Evolutionary conservation across 108 stramenopile species (phyloP).

Genomic region (Cyclotella baltica): DNA sequence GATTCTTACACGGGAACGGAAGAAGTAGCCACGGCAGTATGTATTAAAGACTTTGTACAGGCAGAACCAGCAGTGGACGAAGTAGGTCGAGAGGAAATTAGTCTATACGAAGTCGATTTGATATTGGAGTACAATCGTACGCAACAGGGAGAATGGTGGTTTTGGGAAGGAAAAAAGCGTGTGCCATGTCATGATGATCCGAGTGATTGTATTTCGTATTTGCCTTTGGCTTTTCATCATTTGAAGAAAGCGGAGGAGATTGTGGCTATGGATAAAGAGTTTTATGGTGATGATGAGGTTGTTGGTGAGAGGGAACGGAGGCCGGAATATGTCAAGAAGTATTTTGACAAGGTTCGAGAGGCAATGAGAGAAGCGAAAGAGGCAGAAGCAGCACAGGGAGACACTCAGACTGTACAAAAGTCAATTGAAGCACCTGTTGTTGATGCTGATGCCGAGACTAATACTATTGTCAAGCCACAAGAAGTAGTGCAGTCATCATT

Average conservation of each 20-base stretch:
- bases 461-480: not conserved
- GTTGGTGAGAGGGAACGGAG: not conserved
- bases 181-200: slow-evolving; percentile 35
- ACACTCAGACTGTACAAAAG: not conserved
- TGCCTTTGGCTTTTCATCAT: slow-evolving; percentile 42
- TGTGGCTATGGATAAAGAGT: slow-evolving; percentile 44
- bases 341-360: slow-evolving; percentile 34
- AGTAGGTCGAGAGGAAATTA: slow-evolving; percentile 34
- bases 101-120: slow-evolving; percentile 19
- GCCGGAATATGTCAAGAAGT: slow-evolving; percentile 13
- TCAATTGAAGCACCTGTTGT: not conserved
- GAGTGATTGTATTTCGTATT: slow-evolving; percentile 36
- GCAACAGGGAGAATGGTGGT: slow-evolving; percentile 47
- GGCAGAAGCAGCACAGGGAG: not conserved
- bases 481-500: not conserved
- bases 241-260: slow-evolving; percentile 21
- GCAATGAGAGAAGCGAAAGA: slow-evolving; percentile 27
- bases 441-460: not conserved
- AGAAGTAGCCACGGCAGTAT: slow-evolving; percentile 44
- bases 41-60: slow-evolving; percentile 27
- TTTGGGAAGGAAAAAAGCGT: slow-evolving; percentile 37
- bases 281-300: slow-evolving; percentile 32
- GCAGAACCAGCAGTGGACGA: slow-evolving; percentile 38
- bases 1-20: slow-evolving; percentile 48
- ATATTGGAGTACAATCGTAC: slow-evolving; percentile 37